Percentiles rank a stretch among this genome's conserved stretches.
Evolutionary conservation across 495 filamentous ascomycete genomes (phyloP).

Genomic region (Bathelium albidoporum): DNA sequence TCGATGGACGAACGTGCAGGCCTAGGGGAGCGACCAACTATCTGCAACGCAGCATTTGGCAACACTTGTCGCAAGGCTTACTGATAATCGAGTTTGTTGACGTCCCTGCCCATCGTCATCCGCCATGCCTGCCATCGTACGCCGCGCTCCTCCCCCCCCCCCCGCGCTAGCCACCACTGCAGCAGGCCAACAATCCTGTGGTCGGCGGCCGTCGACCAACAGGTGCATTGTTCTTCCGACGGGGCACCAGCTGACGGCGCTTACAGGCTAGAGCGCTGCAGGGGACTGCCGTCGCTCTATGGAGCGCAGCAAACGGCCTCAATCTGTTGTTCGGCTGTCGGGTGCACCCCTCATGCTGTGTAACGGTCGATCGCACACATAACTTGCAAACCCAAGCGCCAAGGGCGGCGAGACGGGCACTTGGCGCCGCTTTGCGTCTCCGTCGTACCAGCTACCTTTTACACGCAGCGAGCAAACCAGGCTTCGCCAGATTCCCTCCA

Average conservation of each 20-base stretch:
- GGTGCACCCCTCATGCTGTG: neutral
- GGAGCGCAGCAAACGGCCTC: neutral
- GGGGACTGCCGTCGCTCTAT: neutral
- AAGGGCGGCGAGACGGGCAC: neutral
- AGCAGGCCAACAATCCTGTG: neutral
- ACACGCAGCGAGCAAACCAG: neutral
- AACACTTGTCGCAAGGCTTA: neutral
- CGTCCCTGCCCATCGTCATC: neutral
- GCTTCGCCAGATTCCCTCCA: neutral
- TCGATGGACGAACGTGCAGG: slow-evolving; percentile 1
- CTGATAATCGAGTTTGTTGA: neutral
- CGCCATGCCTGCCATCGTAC: neutral
- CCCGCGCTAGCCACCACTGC: neutral
- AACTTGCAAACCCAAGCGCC: slow-evolving; percentile 1
- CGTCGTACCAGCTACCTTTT: neutral
- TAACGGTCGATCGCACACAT: neutral
- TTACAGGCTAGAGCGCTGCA: neutral
- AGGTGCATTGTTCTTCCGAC: neutral
- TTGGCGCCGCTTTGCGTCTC: neutral
- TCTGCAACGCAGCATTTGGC: neutral
- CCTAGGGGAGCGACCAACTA: neutral
- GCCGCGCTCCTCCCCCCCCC: neutral
- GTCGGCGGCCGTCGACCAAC: neutral
- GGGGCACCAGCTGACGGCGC: neutral
- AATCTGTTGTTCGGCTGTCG: neutral